These are phyloP conservation scores for Babesia bovis DNA, from an alignment of 169 alveolate species.

Conservation along the genomic window DNA sequence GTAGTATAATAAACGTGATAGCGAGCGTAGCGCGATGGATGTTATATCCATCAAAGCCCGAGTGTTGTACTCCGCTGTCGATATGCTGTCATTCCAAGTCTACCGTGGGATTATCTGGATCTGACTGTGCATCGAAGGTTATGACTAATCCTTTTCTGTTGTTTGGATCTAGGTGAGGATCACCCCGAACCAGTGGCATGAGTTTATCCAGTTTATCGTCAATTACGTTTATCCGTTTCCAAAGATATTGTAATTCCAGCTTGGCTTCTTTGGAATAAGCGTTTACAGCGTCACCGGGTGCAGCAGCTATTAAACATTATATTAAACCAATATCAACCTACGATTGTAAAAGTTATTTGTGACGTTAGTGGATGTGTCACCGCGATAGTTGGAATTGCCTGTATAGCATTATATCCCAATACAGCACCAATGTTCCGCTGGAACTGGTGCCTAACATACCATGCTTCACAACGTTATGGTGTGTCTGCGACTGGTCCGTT, in stretches of 20 bases:
- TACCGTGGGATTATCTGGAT: conserved; percentile 20
- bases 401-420: background rate
- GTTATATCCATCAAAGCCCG: too few species aligned
- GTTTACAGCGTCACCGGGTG: conserved; percentile 12
- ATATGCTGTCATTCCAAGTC: too few species aligned
- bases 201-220: conserved; percentile 40
- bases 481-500: conserved; percentile 5
- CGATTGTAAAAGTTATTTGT: conserved; percentile 68
- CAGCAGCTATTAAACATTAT: conserved; percentile 22
- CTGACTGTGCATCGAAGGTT: conserved; percentile 56
- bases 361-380: conserved; percentile 67
- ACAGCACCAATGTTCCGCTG: background rate
- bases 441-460: conserved; percentile 1
- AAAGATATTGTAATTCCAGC: conserved; percentile 60
- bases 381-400: conserved; percentile 48
- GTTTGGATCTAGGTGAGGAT: conserved; percentile 5
- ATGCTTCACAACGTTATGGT: conserved; percentile 7
- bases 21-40: too few species aligned
- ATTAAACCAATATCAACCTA: background rate
- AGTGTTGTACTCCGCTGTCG: too few species aligned
- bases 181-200: conserved; percentile 36
- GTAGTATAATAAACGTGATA: too few species aligned
- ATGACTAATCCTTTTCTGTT: conserved; percentile 60
- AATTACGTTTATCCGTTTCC: conserved; percentile 60
- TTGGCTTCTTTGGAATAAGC: conserved; percentile 44